Conservation (phyloP, 257 asterid genomes). For the Solanum dulcamara region DNA sequence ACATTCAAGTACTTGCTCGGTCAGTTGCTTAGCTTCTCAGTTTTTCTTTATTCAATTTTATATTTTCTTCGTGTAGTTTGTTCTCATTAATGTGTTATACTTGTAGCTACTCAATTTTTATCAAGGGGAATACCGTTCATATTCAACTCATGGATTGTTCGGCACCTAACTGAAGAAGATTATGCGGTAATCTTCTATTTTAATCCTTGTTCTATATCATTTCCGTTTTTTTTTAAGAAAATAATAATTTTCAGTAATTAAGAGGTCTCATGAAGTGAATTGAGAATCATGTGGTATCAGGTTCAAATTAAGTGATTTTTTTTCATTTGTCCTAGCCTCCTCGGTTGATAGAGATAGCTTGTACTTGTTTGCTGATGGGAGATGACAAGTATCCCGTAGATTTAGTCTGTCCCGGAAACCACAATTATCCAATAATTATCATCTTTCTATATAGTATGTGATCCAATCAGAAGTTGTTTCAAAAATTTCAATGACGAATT, state of each 20-base stretch:
- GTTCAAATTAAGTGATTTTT: background rate
- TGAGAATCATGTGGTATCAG: background rate
- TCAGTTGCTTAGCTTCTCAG: constrained; percentile 9
- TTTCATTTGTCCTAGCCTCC: background rate
- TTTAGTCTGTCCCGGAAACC: background rate
- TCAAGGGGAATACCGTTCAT: constrained; percentile 92
- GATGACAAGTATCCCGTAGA: background rate
- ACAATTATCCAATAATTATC: background rate
- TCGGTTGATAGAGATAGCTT: background rate
- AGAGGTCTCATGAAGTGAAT: background rate
- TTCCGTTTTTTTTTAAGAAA: background rate
- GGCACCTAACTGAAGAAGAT: constrained; percentile 68
- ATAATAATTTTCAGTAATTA: background rate
- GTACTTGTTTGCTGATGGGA: background rate
- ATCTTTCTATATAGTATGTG: background rate
- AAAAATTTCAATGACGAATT: background rate
- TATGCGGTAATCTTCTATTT: constrained; percentile 52
- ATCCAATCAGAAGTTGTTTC: background rate
- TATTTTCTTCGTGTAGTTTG: background rate
- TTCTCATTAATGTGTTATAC: background rate
- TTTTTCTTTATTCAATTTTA: background rate
- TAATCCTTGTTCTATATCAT: background rate
- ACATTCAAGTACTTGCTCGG: constrained; percentile 79
- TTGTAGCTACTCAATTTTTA: constrained; percentile 80
- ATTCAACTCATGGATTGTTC: constrained; percentile 87